Evolutionary conservation across 331 rosid species (phyloP), one percentile per base, ranked within the genome.

Genomic region (Quercus phellos): DNA sequence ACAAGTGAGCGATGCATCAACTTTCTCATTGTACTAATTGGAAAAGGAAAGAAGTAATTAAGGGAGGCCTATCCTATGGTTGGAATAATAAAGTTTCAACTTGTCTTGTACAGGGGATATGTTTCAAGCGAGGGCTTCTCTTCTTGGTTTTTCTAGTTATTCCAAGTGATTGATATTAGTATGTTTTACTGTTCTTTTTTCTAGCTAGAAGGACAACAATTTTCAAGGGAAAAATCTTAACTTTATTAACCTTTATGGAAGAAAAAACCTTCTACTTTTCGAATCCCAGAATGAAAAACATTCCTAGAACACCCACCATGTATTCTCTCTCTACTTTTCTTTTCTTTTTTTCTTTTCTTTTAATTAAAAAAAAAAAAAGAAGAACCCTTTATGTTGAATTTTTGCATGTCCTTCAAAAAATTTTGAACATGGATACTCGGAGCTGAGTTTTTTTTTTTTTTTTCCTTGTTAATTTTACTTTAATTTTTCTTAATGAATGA

Each of bases 1-100:
- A 24, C 97, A 90, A 85, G 93, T 90, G 6, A 94, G 92, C 18
- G 92, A 90, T 80, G 88, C 91, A n/a, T 92, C 98, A 0, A 82
- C 82, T 75, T 85, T 90, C 76, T 60, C 91, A 66, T 81, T 89
- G 70, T 87, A 75, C 87, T 84, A 27, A 78, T 55, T 21, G 66
- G 67, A 66, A 77, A 59, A 70, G 46, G 8, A 51, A 72, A 56
- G 43, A 34, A 5, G 70, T 10, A 22, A 46, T 12, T 46, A 46
- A 46, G 53, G 53, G 32, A 34, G 1, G 1, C 10, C 82, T 68
- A 74, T 81, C 76, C 72, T 75, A 11, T 77, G 74, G 84, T 81
- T 76, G 81, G 82, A 88, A 88, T 84, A 82, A 86, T 61, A 22
- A 64, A 29, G 51, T 12, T 71, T 79, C 72, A 67, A 82, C 55